Evolutionary conservation across 1,284 basidiomycete species (phyloP).

Genomic region (Ustilago esculenta): DNA sequence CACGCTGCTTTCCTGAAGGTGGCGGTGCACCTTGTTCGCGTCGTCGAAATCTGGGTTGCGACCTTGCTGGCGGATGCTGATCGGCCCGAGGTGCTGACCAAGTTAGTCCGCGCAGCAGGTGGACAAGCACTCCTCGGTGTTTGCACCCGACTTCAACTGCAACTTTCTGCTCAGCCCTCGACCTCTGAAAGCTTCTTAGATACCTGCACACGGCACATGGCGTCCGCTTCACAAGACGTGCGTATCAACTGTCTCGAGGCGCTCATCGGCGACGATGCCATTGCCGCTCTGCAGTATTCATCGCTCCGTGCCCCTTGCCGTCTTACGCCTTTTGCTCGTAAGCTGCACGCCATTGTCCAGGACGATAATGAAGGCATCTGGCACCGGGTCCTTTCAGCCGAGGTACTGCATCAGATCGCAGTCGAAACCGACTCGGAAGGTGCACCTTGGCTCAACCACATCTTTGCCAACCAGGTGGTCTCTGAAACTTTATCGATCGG

Average conservation of each 20-base stretch:
- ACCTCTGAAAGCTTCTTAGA: conserved; percentile 13
- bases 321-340: conserved; percentile 8
- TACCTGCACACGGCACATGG: conserved; percentile 10
- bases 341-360: conserved; percentile 21
- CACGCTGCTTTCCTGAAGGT: conserved; percentile 13
- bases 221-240: conserved; percentile 17
- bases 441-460: conserved; percentile 9
- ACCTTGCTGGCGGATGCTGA: conserved; percentile 14
- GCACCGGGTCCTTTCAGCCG: conserved; percentile 39
- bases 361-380: conserved; percentile 36
- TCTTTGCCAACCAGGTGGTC: conserved; percentile 7
- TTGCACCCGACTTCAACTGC: conserved; percentile 26
- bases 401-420: conserved; percentile 26
- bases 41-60: conserved; percentile 17
- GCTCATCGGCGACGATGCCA: conserved; percentile 29
- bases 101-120: conserved; percentile 13
- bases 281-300: conserved; percentile 16
- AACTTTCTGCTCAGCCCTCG: conserved; percentile 9
- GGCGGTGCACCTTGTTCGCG: conserved; percentile 13
- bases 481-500: conserved; percentile 15
- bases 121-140: conserved; percentile 29
- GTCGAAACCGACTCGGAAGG: conserved; percentile 3
- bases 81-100: conserved; percentile 11
- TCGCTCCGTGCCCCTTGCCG: conserved; percentile 8
- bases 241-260: conserved; percentile 35